Evolutionary conservation across 2,329 filamentous ascomycete species (phyloP).

Genomic region (Fragosphaeria purpurea): DNA sequence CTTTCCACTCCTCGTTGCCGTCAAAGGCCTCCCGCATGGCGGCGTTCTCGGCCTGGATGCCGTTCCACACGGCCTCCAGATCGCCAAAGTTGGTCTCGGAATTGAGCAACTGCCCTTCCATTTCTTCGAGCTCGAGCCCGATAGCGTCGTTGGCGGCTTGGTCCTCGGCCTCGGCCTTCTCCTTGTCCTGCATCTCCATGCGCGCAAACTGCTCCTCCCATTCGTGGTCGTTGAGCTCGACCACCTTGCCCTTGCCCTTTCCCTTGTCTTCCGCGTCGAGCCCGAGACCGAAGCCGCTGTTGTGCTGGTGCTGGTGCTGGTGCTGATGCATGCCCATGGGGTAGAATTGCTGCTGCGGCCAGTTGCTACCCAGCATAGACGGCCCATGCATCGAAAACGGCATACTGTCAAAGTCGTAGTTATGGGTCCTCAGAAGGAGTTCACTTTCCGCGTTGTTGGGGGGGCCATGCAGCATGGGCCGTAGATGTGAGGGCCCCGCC

Average conservation of each 20-base stretch:
- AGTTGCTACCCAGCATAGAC: conserved; percentile 26
- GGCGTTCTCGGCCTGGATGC: conserved; percentile 67
- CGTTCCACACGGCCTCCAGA: conserved; percentile 83
- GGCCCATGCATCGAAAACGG: conserved; percentile 36
- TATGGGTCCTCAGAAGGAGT: conserved; percentile 28
- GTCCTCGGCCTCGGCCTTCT: conserved; percentile 56
- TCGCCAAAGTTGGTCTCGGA: conserved; percentile 70
- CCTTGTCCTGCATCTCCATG: conserved; percentile 59
- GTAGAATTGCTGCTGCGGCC: conserved; percentile 24
- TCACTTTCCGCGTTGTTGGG: conserved; percentile 4
- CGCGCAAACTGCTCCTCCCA: conserved; percentile 97
- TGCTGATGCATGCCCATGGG: conserved; percentile 20
- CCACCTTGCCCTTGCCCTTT: conserved; percentile 69
- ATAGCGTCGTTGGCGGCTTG: conserved; percentile 70
- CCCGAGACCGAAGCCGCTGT: conserved; percentile 18
- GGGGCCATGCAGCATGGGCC: conserved; percentile 45
- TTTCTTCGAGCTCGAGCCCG: conserved; percentile 76
- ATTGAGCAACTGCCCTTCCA: conserved; percentile 57
- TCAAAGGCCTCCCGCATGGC: conserved; percentile 63
- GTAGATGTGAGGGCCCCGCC: conserved; percentile 43
- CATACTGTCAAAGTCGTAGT: conserved; percentile 33
- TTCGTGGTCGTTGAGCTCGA: conserved; percentile 85
- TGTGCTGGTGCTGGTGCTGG: conserved; percentile 36
- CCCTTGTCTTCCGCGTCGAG: conserved; percentile 23
- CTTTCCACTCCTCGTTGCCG: conserved; percentile 46